phyloP scores from a whole-genome alignment of 169 alveolate genomes.

The Cryptosporidium sp. region DNA sequence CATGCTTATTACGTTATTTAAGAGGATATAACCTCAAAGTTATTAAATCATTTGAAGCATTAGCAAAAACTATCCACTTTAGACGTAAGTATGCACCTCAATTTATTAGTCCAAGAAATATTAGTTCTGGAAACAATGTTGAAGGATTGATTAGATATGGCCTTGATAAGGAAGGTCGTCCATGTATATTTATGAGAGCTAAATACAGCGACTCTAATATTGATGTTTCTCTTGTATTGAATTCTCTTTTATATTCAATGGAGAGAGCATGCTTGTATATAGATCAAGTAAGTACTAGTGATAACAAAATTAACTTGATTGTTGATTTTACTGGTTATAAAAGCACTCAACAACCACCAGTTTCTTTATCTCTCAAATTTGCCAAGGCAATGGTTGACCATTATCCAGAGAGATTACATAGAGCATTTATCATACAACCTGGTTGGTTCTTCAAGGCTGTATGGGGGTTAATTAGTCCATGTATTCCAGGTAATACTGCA shows the following conservation, averaged over 20 bases:
- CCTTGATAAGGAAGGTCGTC: conserved; percentile 59
- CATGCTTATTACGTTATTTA: conserved; percentile 56
- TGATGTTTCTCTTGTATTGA: conserved; percentile 50
- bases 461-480: conserved; percentile 74
- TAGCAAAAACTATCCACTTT: conserved; percentile 68
- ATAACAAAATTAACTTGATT: conserved; percentile 56
- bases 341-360: conserved; percentile 74
- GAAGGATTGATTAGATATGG: conserved; percentile 66
- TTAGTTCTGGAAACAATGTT: conserved; percentile 57
- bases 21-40: conserved; percentile 71
- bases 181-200: conserved; percentile 72
- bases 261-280: conserved; percentile 70
- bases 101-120: conserved; percentile 58
- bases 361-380: conserved; percentile 68
- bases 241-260: conserved; percentile 70
- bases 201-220: conserved; percentile 59
- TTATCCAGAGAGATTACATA: conserved; percentile 65
- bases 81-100: conserved; percentile 74
- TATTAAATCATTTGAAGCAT: conserved; percentile 67
- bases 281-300: conserved; percentile 27
- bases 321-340: conserved; percentile 73
- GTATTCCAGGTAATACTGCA: conserved; percentile 73
- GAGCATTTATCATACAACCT: conserved; percentile 61
- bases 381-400: conserved; percentile 77
- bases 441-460: conserved; percentile 76